A percentile compares a stretch with the other conserved stretches of the same genome.
Evolutionary conservation across 805 yeast species (phyloP).

Genomic region (Metschnikowia anglica): DNA sequence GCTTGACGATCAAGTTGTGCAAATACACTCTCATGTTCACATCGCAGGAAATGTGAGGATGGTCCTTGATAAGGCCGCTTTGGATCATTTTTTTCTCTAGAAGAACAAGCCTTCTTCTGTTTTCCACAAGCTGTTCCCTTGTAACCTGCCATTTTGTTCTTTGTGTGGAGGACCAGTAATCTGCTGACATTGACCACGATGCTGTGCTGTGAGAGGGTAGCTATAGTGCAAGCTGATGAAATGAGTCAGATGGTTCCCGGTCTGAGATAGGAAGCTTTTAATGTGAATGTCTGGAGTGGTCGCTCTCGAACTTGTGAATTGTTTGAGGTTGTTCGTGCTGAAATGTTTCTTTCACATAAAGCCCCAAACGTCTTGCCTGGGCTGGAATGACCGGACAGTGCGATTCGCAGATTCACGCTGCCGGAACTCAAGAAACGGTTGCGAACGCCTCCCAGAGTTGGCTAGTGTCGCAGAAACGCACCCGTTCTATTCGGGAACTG

Average conservation of each 20-base stretch:
- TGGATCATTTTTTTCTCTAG: conserved; percentile 45
- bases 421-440: conserved; percentile 5
- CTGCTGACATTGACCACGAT: conserved; percentile 77
- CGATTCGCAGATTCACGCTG: neutral
- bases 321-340: neutral
- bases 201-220: no score
- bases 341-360: neutral
- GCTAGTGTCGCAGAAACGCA: no score
- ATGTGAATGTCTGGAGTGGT: no score
- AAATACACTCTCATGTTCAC: conserved; percentile 71
- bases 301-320: neutral
- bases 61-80: conserved; percentile 42
- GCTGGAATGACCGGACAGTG: neutral
- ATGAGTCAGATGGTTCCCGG: neutral
- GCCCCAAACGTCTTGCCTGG: neutral
- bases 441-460: conserved; percentile 5
- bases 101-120: conserved; percentile 41
- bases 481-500: no score
- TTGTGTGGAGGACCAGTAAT: conserved; percentile 86
- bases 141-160: conserved; percentile 78
- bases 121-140: conserved; percentile 52
- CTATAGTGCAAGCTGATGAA: no score
- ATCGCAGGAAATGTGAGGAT: conserved; percentile 51
- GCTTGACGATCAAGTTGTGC: conserved; percentile 67
- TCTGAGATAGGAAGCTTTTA: no score